Base-by-base conservation (phyloP, 108 stramenopile species). In the Seminavis robusta region DNA sequence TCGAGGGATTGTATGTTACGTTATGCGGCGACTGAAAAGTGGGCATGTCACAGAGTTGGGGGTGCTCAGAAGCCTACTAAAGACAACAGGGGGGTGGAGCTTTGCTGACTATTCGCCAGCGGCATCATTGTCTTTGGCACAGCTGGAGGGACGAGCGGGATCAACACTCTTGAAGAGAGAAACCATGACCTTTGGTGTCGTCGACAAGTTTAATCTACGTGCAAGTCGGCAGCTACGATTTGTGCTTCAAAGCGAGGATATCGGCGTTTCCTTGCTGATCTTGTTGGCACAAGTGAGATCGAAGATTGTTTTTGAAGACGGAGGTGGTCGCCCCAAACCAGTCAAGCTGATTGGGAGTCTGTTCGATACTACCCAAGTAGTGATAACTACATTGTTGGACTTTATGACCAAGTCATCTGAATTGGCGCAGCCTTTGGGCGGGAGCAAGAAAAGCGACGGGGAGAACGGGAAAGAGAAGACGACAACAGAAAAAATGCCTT, bases 141-240 rank as follows among this genome's bases (percentile, higher is more conserved):
- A 92, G 60, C 57, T 95, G 39, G 84, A 86, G 29, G 88, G 90
- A 23, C 47, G 84, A 20, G 75, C 80, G 28, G 90, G 90, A 36
- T 81, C 78, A 10, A 52, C 63, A 8, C 55, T 74, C 15, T 76
- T 95, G 43, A 79, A 83, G 40, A 56, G 84, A 10, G 89, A 95
- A 65, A 92, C 89, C 0, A 86, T 86, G 59, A 77, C 81, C 3
- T 95, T 95, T 79, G 90, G 93, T 8, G 76, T 94, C 24, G 80
- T 87, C 6, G 86, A 90, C 33, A 56, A 84, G 28, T 48, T 66
- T 26, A 88, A 88, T 41, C 47, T 42, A 2, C 52, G 46, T 15
- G 79, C 92, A 9, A 69, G 76, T 1, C 38, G 61, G 10, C 55
- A 56, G 11, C 65, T 94, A 9, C 62, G 81, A 17, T 23, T 39